These are phyloP conservation scores for Colletotrichum coccodes DNA, from an alignment of 2,329 filamentous ascomycete species.

Conservation along the genomic window DNA sequence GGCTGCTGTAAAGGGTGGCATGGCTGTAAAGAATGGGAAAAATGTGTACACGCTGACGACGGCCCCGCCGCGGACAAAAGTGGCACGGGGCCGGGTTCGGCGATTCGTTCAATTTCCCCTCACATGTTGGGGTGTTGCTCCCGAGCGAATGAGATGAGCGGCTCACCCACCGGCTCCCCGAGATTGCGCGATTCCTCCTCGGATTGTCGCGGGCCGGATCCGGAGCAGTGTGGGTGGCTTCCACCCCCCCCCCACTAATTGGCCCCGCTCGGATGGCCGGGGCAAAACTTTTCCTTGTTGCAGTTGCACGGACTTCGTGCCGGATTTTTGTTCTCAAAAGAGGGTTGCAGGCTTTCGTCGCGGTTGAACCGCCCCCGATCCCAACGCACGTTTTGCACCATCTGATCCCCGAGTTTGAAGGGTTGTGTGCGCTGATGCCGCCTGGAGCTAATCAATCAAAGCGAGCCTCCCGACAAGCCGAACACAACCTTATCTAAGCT, in stretches of 20 bases:
- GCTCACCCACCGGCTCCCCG: background rate
- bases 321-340: background rate
- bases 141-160: background rate
- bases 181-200: background rate
- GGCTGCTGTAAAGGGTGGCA: no score
- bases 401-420: background rate
- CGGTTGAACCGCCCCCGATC: background rate
- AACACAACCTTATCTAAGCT: background rate
- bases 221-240: background rate
- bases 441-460: background rate
- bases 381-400: slow-evolving; percentile 1
- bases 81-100: background rate
- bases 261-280: background rate
- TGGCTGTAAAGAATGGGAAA: no score
- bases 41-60: no score
- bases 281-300: background rate
- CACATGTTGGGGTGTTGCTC: background rate
- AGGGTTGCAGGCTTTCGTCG: no score
- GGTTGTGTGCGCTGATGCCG: background rate
- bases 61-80: background rate
- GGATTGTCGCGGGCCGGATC: background rate
- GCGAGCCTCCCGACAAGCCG: background rate
- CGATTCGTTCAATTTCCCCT: background rate
- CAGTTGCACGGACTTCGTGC: background rate
- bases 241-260: background rate